Base-by-base conservation (phyloP, 1,139 yeast species). In the Geotrichum reessii region DNA sequence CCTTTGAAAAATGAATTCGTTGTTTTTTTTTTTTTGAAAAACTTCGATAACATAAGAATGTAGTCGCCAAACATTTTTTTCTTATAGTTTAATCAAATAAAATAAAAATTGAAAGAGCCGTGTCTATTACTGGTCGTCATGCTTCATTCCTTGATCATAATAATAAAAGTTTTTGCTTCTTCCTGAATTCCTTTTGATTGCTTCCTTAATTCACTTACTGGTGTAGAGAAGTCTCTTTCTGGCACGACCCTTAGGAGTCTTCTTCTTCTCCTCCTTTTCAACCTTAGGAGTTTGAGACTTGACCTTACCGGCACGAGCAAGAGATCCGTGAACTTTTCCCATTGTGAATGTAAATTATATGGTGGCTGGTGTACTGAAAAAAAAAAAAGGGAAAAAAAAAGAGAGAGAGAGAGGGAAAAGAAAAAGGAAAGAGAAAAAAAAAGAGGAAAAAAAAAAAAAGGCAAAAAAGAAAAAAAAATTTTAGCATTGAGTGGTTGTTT, bases 271-370 rank as follows among this genome's bases (percentile, higher is more conserved):
- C 84, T 61, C 96, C 97, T 73, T 80, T 86, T 76, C 95, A 86
- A 57, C 98, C 88, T 88, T 92, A 81, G 92, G 97, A 83, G 92
- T 87, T 82, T 85, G 91, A 79, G 98, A 92, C 85, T 92, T 93
- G 82, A 93, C 99, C 84, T 93, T 92, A 89, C 99, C 99, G 84
- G 99, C 99, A 91, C 98, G 97, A 85, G 99, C 96, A 86, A 93
- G 88, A 82, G 97, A 91, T 82, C 99, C 99, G 97, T 93, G 95
- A 83, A 87, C 95, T 86, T 88, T 88, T 84, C 91, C 95, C 93
- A 51, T 51, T 51, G 12, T 51, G 54, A 51, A 40, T 40, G n/a
- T 22, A 8, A 31, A 8, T 31, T 31, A 31, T 31, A 31, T 31
- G 25, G 22, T 28, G 54, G 21, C 19, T 42, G 25, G 37, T 48